These are phyloP conservation scores for Cordyceps pruinosa DNA, from an alignment of 2,329 filamentous ascomycete genomes.

Conservation along the genomic window DNA sequence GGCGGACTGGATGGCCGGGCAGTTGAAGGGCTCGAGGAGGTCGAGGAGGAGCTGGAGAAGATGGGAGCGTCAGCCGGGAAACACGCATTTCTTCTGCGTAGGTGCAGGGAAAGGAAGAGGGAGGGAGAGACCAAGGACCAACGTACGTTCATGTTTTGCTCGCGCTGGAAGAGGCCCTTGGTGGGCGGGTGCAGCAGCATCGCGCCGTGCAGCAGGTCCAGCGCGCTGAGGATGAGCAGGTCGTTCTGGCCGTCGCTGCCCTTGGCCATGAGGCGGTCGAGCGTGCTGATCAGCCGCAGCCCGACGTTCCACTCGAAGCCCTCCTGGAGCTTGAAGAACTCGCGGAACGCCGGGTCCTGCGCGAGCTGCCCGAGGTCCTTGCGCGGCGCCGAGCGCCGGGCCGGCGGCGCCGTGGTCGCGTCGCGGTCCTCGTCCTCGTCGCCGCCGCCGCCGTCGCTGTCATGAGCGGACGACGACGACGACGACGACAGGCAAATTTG, in stretches of 20 bases:
- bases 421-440: slow-evolving; percentile 19
- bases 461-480: background rate
- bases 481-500: slow-evolving; percentile 76
- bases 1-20: slow-evolving; percentile 83
- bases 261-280: slow-evolving; percentile 81
- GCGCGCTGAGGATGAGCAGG: slow-evolving; percentile 75
- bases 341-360: slow-evolving; percentile 81
- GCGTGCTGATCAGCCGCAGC: slow-evolving; percentile 73
- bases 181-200: slow-evolving; percentile 86
- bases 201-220: slow-evolving; percentile 83
- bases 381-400: slow-evolving; percentile 28
- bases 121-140: background rate
- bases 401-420: slow-evolving; percentile 25
- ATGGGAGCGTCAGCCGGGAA: background rate
- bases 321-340: slow-evolving; percentile 95
- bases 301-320: slow-evolving; percentile 98
- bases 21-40: slow-evolving; percentile 87
- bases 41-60: slow-evolving; percentile 68
- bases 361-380: slow-evolving; percentile 65
- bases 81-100: background rate
- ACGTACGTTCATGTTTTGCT: slow-evolving; percentile 86
- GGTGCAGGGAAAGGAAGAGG: background rate
- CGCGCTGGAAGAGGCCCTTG: slow-evolving; percentile 76
- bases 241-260: slow-evolving; percentile 78
- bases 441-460: slow-evolving; percentile 15